Conservation (phyloP, 352 stramenopile species). For the Globisporangium mamillatum region DNA sequence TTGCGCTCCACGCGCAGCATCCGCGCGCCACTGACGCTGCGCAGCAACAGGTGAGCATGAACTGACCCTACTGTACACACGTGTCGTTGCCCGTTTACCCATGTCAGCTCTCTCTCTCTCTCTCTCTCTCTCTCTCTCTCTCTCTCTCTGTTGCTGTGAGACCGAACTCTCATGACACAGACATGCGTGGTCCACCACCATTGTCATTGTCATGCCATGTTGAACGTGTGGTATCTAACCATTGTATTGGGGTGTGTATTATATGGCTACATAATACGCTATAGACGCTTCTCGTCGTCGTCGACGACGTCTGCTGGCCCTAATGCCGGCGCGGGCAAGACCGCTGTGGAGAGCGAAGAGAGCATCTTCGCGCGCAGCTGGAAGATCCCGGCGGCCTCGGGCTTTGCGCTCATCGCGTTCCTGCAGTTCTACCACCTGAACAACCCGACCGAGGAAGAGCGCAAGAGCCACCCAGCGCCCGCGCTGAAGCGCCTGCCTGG, state of each 20-base stretch:
- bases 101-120: background rate
- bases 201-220: background rate
- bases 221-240: background rate
- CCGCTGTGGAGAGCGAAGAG: constrained; percentile 16
- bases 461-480: constrained; percentile 50
- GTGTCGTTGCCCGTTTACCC: background rate
- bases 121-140: background rate
- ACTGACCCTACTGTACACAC: background rate
- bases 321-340: constrained; percentile 3
- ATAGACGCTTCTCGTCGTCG: constrained; percentile 16
- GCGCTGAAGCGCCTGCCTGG: constrained; percentile 48
- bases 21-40: constrained; percentile 5
- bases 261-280: background rate
- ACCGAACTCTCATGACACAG: background rate
- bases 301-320: constrained; percentile 3
- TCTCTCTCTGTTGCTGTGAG: background rate
- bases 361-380: constrained; percentile 41
- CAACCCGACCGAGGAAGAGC: constrained; percentile 59
- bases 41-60: constrained; percentile 8
- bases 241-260: background rate
- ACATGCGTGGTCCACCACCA: background rate
- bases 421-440: constrained; percentile 72
- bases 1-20: constrained; percentile 9
- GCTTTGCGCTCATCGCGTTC: constrained; percentile 70
- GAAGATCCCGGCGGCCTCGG: constrained; percentile 62